Evolutionary conservation across 257 asterid genomes (phyloP).

Genomic region (Nicotiana noctiflora): DNA sequence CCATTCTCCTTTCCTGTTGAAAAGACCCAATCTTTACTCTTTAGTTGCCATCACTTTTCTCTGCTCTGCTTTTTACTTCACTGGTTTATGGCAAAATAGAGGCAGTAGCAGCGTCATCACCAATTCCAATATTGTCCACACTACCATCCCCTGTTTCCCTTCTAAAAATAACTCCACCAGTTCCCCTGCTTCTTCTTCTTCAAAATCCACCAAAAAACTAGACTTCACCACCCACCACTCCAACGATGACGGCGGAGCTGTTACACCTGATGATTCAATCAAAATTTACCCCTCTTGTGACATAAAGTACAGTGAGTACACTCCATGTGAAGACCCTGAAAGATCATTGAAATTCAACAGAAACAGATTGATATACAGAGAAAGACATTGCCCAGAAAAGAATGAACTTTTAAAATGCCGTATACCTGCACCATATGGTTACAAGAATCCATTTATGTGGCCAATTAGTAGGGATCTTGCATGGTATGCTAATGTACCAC

Average conservation of each 20-base stretch:
- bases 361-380: slow-evolving; percentile 16
- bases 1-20: neutral
- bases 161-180: slow-evolving; percentile 1
- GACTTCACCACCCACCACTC: slow-evolving; percentile 19
- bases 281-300: slow-evolving; percentile 12
- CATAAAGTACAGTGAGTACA: slow-evolving; percentile 17
- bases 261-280: neutral
- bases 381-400: slow-evolving; percentile 20
- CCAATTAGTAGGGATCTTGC: slow-evolving; percentile 19
- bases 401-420: slow-evolving; percentile 10
- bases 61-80: slow-evolving; percentile 2
- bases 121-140: neutral
- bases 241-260: neutral
- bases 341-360: slow-evolving; percentile 12
- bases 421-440: slow-evolving; percentile 13
- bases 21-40: neutral
- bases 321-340: slow-evolving; percentile 20
- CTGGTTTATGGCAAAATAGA: slow-evolving; percentile 7
- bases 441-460: slow-evolving; percentile 19
- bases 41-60: neutral
- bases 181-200: neutral
- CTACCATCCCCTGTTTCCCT: slow-evolving; percentile 8
- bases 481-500: slow-evolving; percentile 25
- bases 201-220: neutral
- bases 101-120: neutral